Evolutionary conservation across 768 basidiomycete species (phyloP), one percentile per base, ranked within the genome.

Genomic region (Trametes villosa): DNA sequence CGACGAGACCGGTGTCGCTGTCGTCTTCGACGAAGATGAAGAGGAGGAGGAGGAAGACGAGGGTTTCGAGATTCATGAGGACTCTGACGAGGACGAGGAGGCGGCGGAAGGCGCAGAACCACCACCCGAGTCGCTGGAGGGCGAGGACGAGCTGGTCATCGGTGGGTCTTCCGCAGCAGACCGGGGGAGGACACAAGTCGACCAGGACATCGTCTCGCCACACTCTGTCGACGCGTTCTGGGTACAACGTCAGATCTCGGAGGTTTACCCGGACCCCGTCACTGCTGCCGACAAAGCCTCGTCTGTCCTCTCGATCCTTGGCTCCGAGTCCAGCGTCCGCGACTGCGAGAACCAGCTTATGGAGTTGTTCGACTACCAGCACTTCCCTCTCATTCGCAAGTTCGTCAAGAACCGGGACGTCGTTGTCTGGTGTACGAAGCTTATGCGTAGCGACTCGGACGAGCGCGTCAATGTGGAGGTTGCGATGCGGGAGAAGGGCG

Each of bases 1-100:
- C 65, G 95, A 95, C 60, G 95, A 96, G 67, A 87, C 92, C 44
- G 96, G 96, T n/a, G 96, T 99, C 1, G 96, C 96, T 0, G 96
- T 99, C 9, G 89, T 98, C 6, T 98, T 98, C 60, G 96, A 98
- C 65, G 96, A 98, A 70, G 97, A 98, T 59, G 96, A 97, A 65
- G 88, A 94, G 68, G 95, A 97, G 24, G 94, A 83, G 24, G 94
- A 96, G 2, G 93, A 96, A 20, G 93, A 92, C 0, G 92, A 92
- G 65, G 91, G 88, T 0, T 98, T 81, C 65, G 96, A 97, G 72
- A 84, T 98, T 53, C 81, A 84, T 11, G 91, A 94, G 0, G 92
- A 91, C 65, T 85, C 86, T 2, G 92, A 92, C 46, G 86, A 86
- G 0, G 90, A 92, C 17, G 86, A 86, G 18, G 86, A 86, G 1